Base-by-base conservation (phyloP, 2,329 filamentous ascomycete genomes). In the Basipetospora chlamydospora region DNA sequence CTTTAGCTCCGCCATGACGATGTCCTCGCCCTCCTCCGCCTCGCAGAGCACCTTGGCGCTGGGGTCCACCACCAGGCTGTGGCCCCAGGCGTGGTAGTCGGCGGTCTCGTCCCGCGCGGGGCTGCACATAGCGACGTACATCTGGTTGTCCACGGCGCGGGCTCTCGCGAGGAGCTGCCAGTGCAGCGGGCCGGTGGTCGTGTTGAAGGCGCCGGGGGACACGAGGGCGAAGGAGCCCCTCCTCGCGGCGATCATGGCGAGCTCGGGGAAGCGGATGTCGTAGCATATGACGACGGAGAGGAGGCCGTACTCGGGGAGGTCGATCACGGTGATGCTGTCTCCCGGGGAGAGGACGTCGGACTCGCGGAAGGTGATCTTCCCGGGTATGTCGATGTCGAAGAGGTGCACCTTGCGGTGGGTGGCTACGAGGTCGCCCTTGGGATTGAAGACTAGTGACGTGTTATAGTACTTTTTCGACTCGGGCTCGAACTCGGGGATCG, bases 371-470 rank as follows among this genome's bases (percentile, higher is more conserved):
- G 63, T 79, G 56, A 98, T 94, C 62, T 87, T 87, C 43, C 86
- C 88, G 1, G 90, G 90, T 44, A 98, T 96, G 55, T 93, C 80
- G 49, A 98, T 98, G 59, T 96, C 90, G 58, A 98, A 98, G 29
- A 98, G 70, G 59, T 98, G 90, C 29, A 90, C 77, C 63, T 98
- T 98, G 48, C 90, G 75, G 57, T 96, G 87, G 3, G 77, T 83
- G 5, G 77, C 84, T n/a, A 98, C 67, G 33, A 95, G 66, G n/a
- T 67, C 55, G 4, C 90, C 90, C 8, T 67, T 61, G 0, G 86
- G 87, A 0, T 67, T 73, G 58, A 98, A 98, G 6, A 80, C 75
- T 32, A 98, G 64, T 20, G 75, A 80, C 3, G 90, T 96, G 62
- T 98, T 98, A 68, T 90, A 94, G 60, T 87, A 81, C 46, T 82